Conservation (phyloP, 2,329 filamentous ascomycete genomes). For the Fusarium keratoplasticum region DNA sequence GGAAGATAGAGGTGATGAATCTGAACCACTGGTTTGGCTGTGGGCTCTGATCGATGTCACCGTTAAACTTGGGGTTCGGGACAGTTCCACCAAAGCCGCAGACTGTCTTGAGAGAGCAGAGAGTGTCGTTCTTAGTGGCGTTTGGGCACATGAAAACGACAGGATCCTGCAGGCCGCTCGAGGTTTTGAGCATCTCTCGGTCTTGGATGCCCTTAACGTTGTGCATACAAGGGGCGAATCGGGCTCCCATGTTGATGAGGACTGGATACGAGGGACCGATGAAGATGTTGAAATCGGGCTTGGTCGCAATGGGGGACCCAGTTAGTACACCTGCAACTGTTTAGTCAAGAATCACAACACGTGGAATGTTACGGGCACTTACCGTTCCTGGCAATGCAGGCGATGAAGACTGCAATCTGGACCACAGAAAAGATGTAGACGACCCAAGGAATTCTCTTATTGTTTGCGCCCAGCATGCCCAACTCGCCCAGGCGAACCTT, state of each 20-base stretch:
- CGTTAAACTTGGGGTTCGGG: slow-evolving; percentile 73
- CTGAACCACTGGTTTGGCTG: slow-evolving; percentile 95
- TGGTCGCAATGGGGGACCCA: slow-evolving; percentile 79
- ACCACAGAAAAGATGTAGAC: slow-evolving; percentile 82
- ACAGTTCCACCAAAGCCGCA: slow-evolving; percentile 82
- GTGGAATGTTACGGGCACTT: slow-evolving; percentile 47
- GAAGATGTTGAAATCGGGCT: slow-evolving; percentile 95
- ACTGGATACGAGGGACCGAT: slow-evolving; percentile 92
- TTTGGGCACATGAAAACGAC: slow-evolving; percentile 85
- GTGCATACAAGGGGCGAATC: slow-evolving; percentile 96
- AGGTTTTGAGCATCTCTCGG: slow-evolving; percentile 41
- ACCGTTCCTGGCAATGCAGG: slow-evolving; percentile 87
- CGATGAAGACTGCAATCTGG: slow-evolving; percentile 89
- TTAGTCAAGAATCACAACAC: slow-evolving; percentile 14
- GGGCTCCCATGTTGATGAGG: slow-evolving; percentile 95
- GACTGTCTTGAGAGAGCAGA: slow-evolving; percentile 80
- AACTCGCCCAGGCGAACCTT: slow-evolving; percentile 68
- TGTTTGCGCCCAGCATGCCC: slow-evolving; percentile 68
- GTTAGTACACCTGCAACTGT: slow-evolving; percentile 74
- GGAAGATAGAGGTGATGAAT: slow-evolving; percentile 95
- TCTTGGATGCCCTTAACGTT: slow-evolving; percentile 75
- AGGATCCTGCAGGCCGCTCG: neutral
- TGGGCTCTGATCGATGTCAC: slow-evolving; percentile 60
- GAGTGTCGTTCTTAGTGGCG: slow-evolving; percentile 69
- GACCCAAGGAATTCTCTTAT: slow-evolving; percentile 77